These are phyloP conservation scores for Colletotrichum sp. DNA, from an alignment of 2,329 filamentous ascomycete species.

Conservation along the genomic window DNA sequence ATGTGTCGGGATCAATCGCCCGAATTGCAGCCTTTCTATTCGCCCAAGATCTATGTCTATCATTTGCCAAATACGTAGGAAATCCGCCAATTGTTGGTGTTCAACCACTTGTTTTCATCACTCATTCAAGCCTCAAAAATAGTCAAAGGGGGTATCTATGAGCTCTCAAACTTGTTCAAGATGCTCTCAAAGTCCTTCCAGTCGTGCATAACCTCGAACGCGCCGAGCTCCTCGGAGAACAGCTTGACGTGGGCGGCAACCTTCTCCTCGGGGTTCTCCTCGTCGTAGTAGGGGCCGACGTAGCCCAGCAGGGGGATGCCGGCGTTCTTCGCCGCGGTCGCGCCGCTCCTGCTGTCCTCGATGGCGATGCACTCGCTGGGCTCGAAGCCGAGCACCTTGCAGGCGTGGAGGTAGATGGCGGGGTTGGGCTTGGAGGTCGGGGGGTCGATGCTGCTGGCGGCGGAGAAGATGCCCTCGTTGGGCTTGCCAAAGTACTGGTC, in stretches of 20 bases:
- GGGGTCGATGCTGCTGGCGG: slow-evolving; percentile 75
- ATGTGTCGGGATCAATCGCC: not conserved
- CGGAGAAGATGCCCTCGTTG: slow-evolving; percentile 77
- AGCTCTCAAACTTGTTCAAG: slow-evolving; percentile 21
- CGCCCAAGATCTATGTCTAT: not conserved
- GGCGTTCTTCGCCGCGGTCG: slow-evolving; percentile 75
- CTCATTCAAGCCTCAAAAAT: not conserved
- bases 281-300: slow-evolving; percentile 75
- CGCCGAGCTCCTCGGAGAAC: slow-evolving; percentile 17
- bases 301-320: slow-evolving; percentile 84
- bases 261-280: slow-evolving; percentile 69
- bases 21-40: not conserved
- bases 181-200: slow-evolving; percentile 23
- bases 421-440: slow-evolving; percentile 91
- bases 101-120: not conserved
- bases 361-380: slow-evolving; percentile 78
- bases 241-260: slow-evolving; percentile 34
- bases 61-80: not conserved
- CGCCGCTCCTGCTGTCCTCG: slow-evolving; percentile 88
- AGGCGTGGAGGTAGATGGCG: slow-evolving; percentile 82
- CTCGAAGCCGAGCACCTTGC: slow-evolving; percentile 74
- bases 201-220: slow-evolving; percentile 21
- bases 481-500: slow-evolving; percentile 78
- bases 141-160: slow-evolving; percentile 9
- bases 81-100: not conserved